These are phyloP conservation scores for Akanthomyces lecanii DNA, from an alignment of 2,329 filamentous ascomycete species.

Conservation along the genomic window DNA sequence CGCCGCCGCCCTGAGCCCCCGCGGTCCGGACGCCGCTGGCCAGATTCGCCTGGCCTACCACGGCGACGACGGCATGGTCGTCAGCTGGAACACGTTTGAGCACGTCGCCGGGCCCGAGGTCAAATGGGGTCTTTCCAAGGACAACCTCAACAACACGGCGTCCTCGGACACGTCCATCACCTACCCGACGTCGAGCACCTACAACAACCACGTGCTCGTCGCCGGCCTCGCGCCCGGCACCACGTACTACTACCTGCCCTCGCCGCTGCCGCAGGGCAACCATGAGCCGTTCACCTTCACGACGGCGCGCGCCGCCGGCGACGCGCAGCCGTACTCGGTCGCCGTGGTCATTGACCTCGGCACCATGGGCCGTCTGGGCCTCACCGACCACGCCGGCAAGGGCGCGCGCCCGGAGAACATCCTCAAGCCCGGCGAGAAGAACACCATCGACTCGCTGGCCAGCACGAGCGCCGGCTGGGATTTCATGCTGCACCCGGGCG, in stretches of 20 bases:
- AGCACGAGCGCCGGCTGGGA: background rate
- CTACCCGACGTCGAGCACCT: constrained; percentile 30
- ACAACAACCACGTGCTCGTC: constrained; percentile 25
- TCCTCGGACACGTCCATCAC: constrained; percentile 27
- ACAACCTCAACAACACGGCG: constrained; percentile 23
- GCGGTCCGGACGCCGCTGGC: background rate
- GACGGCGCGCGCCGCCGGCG: background rate
- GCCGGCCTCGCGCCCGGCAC: constrained; percentile 6
- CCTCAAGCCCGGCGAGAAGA: background rate
- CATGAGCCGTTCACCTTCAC: constrained; percentile 2
- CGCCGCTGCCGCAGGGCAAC: background rate
- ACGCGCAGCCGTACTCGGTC: constrained; percentile 1
- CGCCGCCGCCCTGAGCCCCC: background rate
- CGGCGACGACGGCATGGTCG: constrained; percentile 21
- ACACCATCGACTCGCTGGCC: constrained; percentile 2
- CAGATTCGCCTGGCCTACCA: constrained; percentile 10
- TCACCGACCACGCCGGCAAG: constrained; percentile 16
- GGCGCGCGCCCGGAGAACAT: background rate
- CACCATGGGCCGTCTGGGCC: constrained; percentile 17
- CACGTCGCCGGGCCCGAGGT: constrained; percentile 27
- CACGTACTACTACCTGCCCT: constrained; percentile 14
- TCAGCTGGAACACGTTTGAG: constrained; percentile 33
- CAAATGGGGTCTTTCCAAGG: constrained; percentile 24
- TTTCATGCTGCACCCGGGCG: constrained; percentile 12
- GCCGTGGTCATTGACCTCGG: constrained; percentile 17